A percentile compares a stretch with the other conserved stretches of the same genome.
Evolutionary conservation across 257 asterid species (phyloP).

Genomic region (Ocimum tenuiflorum): DNA sequence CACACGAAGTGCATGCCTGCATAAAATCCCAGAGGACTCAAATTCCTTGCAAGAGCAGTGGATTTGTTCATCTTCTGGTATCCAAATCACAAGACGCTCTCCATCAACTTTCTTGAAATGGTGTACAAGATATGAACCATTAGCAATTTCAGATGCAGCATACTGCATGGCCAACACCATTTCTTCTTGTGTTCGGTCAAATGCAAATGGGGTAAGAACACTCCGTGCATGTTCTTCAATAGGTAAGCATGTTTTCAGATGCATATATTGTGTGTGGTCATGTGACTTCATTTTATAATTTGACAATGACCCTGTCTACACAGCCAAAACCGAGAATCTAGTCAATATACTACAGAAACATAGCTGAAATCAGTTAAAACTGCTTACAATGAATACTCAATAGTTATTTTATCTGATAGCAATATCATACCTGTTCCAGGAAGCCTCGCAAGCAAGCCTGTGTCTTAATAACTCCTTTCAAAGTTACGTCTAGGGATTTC

Average conservation of each 20-base stretch:
- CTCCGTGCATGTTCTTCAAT: conserved; percentile 53
- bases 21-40: conserved; percentile 57
- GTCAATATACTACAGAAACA: not conserved
- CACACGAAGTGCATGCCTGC: conserved; percentile 68
- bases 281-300: conserved; percentile 34
- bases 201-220: conserved; percentile 51
- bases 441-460: conserved; percentile 50
- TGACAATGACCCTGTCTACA: conserved; percentile 36
- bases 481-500: conserved; percentile 33
- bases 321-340: conserved; percentile 12
- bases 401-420: not conserved
- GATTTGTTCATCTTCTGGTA: conserved; percentile 53
- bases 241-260: conserved; percentile 52
- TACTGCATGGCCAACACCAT: conserved; percentile 51
- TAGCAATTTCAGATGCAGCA: conserved; percentile 53
- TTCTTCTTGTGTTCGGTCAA: conserved; percentile 40
- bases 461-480: conserved; percentile 34
- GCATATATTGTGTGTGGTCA: conserved; percentile 35
- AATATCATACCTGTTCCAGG: conserved; percentile 45
- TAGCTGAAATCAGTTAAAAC: not conserved
- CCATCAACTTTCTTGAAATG: conserved; percentile 56
- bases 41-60: conserved; percentile 65
- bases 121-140: conserved; percentile 50
- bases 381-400: not conserved
- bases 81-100: conserved; percentile 55